phyloP scores from a whole-genome alignment of 2,329 filamentous ascomycete species.

The Gremmenia infestans region DNA sequence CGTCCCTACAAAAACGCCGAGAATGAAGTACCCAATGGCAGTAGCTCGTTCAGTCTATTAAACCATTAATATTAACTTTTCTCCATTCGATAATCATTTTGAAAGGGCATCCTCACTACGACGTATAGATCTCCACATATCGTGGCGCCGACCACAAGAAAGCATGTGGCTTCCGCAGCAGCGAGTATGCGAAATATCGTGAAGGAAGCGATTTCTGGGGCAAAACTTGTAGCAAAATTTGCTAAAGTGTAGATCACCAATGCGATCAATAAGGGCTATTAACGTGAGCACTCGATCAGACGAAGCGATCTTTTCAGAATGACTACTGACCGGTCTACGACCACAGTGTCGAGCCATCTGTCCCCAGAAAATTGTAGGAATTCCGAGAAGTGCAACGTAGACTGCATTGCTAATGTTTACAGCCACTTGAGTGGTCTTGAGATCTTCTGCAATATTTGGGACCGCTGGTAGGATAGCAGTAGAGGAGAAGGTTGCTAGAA shows the following conservation, averaged over 20 bases:
- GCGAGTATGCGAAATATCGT: constrained; percentile 8
- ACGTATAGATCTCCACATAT: constrained; percentile 15
- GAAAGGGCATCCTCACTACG: constrained; percentile 8
- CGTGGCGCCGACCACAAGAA: constrained; percentile 15
- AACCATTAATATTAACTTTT: neutral
- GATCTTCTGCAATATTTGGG: constrained; percentile 36
- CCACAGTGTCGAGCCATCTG: constrained; percentile 11
- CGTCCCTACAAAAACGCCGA: constrained; percentile 38
- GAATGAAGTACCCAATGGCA: constrained; percentile 39
- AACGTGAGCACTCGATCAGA: neutral
- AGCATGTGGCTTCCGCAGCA: constrained; percentile 12
- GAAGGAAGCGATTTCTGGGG: constrained; percentile 5
- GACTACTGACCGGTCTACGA: constrained; percentile 6
- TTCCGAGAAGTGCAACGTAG: constrained; percentile 12
- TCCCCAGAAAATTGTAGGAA: constrained; percentile 11
- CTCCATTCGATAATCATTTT: neutral
- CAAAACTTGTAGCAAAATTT: neutral
- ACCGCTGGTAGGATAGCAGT: constrained; percentile 37
- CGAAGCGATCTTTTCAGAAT: neutral
- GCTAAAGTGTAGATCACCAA: neutral
- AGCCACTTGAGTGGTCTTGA: constrained; percentile 29
- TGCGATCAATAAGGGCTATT: neutral
- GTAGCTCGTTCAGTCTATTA: constrained; percentile 36
- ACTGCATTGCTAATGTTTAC: constrained; percentile 21
- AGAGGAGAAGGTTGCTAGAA: constrained; percentile 34